Evolutionary conservation across 2,329 filamentous ascomycete genomes (phyloP), one percentile per base, ranked within the genome.

Genomic region (Cladosporium sphaerospermum): DNA sequence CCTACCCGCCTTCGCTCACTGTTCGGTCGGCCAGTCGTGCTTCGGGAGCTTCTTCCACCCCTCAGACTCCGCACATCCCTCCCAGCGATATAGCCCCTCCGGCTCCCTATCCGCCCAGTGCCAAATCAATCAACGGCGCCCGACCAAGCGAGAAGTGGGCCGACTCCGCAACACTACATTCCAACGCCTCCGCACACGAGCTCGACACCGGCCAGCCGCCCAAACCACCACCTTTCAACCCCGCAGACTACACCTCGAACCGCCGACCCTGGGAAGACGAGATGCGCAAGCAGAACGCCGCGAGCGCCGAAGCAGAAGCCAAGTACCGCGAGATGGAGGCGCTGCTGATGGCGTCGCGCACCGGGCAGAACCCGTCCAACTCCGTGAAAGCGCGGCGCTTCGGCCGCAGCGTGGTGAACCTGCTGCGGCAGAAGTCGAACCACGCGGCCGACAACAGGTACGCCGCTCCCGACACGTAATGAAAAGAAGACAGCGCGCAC

Each of bases 361-460:
- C 59, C 3, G 61, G 64, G 37, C 53, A 55, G 4, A 65, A 62
- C n/a, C 62, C 64, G 13, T 51, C 47, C 18, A 51, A 43, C 39
- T 66, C 64, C 49, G 62, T 66, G 8, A 66, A 66, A 50, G 65
- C 65, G 18, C 57, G 65, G 9, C 65, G 64, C 39, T 67, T 67
- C 47, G 65, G 65, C 10, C 46, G 65, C 39, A 66, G 64, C 53
- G 61, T 67, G 45, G 65, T 67, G 37, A 67, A 67, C 41, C 54
- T 67, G 16, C 55, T 67, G 16, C 59, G 64, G 14, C 65, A 63
- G n/a, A 61, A 71, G 63, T 48, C 52, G 16, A 45, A 48, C 11
- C 40, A 43, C 28, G 13, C 44, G 9, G 23, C 33, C 4, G 45
- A 31, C 31, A 43, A 31, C 14, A 54, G 52, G 52, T 54, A 54